Evolutionary conservation across 1,139 yeast genomes (phyloP).

Genomic region (Debaryomyces nepalensis): DNA sequence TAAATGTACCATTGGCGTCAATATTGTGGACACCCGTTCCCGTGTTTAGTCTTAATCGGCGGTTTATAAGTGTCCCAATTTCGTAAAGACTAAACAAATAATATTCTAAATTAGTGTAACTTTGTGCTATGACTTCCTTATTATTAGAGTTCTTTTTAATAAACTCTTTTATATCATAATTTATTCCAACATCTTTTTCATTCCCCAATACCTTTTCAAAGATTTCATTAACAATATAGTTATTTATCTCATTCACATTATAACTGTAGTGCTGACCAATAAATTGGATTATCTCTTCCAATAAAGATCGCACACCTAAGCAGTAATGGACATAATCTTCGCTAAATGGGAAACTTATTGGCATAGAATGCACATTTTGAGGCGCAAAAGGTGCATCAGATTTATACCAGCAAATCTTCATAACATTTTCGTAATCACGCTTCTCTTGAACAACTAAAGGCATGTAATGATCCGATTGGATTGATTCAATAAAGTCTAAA

Average conservation of each 20-base stretch:
- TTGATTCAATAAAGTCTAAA: conserved; percentile 60
- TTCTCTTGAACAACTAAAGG: conserved; percentile 72
- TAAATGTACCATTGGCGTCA: conserved; percentile 45
- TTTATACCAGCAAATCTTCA: conserved; percentile 72
- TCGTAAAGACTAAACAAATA: conserved; percentile 68
- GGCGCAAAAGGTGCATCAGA: conserved; percentile 53
- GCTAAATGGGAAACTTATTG: conserved; percentile 85
- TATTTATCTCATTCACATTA: conserved; percentile 49
- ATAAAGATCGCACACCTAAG: conserved; percentile 67
- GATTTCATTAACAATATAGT: conserved; percentile 58
- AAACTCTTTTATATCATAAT: conserved; percentile 66
- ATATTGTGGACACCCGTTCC: conserved; percentile 51
- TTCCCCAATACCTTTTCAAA: conserved; percentile 72
- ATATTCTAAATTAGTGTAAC: conserved; percentile 84
- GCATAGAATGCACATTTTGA: conserved; percentile 46
- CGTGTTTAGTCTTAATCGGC: conserved; percentile 55
- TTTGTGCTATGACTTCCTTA: conserved; percentile 90
- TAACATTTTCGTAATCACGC: conserved; percentile 64
- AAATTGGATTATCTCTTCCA: conserved; percentile 65
- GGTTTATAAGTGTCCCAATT: conserved; percentile 52
- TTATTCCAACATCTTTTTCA: conserved; percentile 57
- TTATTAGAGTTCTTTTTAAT: conserved; percentile 65
- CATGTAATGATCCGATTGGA: conserved; percentile 86
- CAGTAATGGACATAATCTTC: conserved; percentile 87
- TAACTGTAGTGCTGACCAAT: conserved; percentile 66